Evolutionary conservation across 805 yeast species (phyloP).

Genomic region (Candida qinlingensis): DNA sequence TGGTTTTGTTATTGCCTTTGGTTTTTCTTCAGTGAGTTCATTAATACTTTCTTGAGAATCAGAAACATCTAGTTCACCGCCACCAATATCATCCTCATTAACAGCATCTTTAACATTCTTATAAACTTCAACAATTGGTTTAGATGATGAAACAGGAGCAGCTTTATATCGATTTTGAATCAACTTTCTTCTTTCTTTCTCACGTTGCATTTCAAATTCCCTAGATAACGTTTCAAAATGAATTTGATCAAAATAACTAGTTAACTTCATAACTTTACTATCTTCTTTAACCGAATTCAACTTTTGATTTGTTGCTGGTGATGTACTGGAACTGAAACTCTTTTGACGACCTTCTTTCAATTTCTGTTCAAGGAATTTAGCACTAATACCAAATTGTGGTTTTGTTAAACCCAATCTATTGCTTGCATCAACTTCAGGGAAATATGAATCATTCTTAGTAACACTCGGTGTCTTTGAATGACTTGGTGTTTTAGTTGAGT

Average conservation of each 20-base stretch:
- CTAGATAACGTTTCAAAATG: constrained; percentile 75
- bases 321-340: constrained; percentile 9
- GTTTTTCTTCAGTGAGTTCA: constrained; percentile 6
- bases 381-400: constrained; percentile 20
- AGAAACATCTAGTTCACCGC: constrained; percentile 8
- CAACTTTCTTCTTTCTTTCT: constrained; percentile 62
- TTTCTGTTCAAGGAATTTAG: constrained; percentile 23
- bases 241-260: constrained; percentile 64
- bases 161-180: constrained; percentile 59
- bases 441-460: background rate
- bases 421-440: background rate
- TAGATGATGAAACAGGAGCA: constrained; percentile 63
- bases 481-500: background rate
- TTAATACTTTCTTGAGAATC: constrained; percentile 14
- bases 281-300: constrained; percentile 21
- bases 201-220: constrained; percentile 87
- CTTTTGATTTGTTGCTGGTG: constrained; percentile 2
- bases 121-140: constrained; percentile 88
- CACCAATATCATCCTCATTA: constrained; percentile 41
- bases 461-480: constrained; percentile 7
- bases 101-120: constrained; percentile 87
- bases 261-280: constrained; percentile 56
- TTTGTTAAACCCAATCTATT: background rate
- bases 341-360: constrained; percentile 24
- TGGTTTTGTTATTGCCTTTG: constrained; percentile 7